Evolutionary conservation across 129 eudicot species (phyloP), one percentile per base, ranked within the genome.

Genomic region (Sambucus nigra): DNA sequence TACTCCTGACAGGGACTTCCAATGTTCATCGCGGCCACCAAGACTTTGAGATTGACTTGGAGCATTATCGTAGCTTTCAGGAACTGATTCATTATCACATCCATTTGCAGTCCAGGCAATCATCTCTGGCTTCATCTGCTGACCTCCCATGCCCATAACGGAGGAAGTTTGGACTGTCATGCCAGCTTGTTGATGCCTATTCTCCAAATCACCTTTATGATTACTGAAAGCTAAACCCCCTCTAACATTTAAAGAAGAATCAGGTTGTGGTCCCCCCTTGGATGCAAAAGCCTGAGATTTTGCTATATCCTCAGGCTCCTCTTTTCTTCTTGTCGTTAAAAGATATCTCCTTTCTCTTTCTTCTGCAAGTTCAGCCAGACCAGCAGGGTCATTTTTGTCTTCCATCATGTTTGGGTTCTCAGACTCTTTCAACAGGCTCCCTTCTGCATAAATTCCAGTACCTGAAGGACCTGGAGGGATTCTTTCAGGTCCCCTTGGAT

Each of bases 241-340:
- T 68, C 71, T 78, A 4, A 45, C 13, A 51, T 48, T 66, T 21
- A 59, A 60, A 27, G 39, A n/a, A 70, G 39, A n/a, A 70, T 70
- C 87, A 33, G 67, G 33, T n/a, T 81, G 74, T 27, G 57, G 39
- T 22, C 68, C 73, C 70, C 68, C 73, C 70, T 61, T 59, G 8
- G 51, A 44, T 69, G 70, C 55, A 67, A 79, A 59, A 63, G 70
- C 55, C 48, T 73, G 81, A 35, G 71, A 49, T 55, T 72, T 80
- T 39, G 58, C 39, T 49, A 70, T 48, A 56, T 78, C 88, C 55
- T 81, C 86, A 60, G 73, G 27, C 41, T 84, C 88, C 12, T 51
- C 22, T 27, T 70, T 73, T 66, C 69, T 47, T 69, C 73, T 70
- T 50, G 76, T 42, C 51, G 27, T 59, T 60, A 49, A 25, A 53